Evolutionary conservation across 75 land plant species (phyloP).

Genomic region (Adiantum capillusveneris): DNA sequence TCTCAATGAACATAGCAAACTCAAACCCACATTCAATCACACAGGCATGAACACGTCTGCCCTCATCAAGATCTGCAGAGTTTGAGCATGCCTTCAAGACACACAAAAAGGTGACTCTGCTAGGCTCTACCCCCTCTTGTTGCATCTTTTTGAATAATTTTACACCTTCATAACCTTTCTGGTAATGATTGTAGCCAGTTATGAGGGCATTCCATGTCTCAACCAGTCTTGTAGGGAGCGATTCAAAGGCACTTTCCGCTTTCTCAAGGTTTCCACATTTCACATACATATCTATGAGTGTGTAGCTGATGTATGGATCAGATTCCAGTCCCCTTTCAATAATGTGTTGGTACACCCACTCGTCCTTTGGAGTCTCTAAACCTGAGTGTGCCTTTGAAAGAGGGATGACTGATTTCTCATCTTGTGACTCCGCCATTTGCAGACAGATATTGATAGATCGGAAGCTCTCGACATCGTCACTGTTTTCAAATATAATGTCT

Average conservation of each 20-base stretch:
- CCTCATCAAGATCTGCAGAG: neutral
- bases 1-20: constrained; percentile 27
- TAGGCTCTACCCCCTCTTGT: constrained; percentile 22
- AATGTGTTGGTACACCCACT: constrained; percentile 12
- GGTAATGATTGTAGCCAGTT: constrained; percentile 11
- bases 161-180: constrained; percentile 13
- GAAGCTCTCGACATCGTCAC: too few relatives aligned
- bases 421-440: too few relatives aligned
- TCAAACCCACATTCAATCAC: constrained; percentile 17
- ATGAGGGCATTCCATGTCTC: constrained; percentile 13
- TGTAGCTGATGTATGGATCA: constrained; percentile 10
- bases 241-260: constrained; percentile 2
- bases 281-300: constrained; percentile 18
- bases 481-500: too few relatives aligned
- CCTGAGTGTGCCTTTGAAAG: too few relatives aligned
- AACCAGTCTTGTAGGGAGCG: neutral
- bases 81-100: constrained; percentile 31
- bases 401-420: too few relatives aligned
- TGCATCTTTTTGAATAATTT: constrained; percentile 30
- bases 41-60: constrained; percentile 14
- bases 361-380: too few relatives aligned
- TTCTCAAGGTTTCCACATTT: constrained; percentile 14
- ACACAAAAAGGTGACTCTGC: constrained; percentile 27
- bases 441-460: too few relatives aligned
- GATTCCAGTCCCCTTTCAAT: constrained; percentile 12